A percentile compares a stretch with the other conserved stretches of the same genome.
Evolutionary conservation across 768 basidiomycete species (phyloP).

Genomic region (Boletus vermiculosoides): DNA sequence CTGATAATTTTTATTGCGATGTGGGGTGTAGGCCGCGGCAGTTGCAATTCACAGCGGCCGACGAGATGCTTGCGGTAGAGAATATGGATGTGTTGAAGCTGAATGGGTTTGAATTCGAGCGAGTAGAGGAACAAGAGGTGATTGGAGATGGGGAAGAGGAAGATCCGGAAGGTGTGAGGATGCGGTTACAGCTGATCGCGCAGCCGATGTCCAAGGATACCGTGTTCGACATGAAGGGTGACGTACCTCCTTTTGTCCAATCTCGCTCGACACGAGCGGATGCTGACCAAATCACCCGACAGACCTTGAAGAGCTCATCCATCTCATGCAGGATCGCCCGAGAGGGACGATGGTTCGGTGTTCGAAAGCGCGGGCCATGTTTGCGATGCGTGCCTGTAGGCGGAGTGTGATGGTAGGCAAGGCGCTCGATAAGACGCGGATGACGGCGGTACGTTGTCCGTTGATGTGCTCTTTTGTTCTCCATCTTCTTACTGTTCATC

Average conservation of each 20-base stretch:
- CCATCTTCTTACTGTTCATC: neutral
- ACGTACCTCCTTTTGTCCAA: constrained; percentile 1
- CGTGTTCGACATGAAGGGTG: constrained; percentile 85
- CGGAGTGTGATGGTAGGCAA: constrained; percentile 97
- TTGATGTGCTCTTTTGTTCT: neutral
- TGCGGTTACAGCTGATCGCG: constrained; percentile 64
- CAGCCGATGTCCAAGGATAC: constrained; percentile 93
- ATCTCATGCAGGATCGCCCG: constrained; percentile 77
- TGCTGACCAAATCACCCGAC: constrained; percentile 2
- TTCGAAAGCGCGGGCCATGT: constrained; percentile 92
- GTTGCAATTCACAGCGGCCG: constrained; percentile 84
- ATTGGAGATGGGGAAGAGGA: neutral
- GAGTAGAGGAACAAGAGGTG: constrained; percentile 41
- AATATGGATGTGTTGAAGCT: constrained; percentile 77
- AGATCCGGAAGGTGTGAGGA: neutral
- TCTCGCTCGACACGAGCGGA: neutral
- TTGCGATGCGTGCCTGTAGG: constrained; percentile 92
- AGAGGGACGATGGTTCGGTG: constrained; percentile 85
- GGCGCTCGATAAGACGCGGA: constrained; percentile 71
- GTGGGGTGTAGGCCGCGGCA: constrained; percentile 56
- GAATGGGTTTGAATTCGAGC: constrained; percentile 87
- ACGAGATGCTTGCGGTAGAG: constrained; percentile 85
- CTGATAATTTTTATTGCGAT: neutral
- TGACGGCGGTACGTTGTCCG: constrained; percentile 58
- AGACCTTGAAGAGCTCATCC: constrained; percentile 94